Conservation (phyloP, 805 yeast genomes). For the Lachancea nothofagi region DNA sequence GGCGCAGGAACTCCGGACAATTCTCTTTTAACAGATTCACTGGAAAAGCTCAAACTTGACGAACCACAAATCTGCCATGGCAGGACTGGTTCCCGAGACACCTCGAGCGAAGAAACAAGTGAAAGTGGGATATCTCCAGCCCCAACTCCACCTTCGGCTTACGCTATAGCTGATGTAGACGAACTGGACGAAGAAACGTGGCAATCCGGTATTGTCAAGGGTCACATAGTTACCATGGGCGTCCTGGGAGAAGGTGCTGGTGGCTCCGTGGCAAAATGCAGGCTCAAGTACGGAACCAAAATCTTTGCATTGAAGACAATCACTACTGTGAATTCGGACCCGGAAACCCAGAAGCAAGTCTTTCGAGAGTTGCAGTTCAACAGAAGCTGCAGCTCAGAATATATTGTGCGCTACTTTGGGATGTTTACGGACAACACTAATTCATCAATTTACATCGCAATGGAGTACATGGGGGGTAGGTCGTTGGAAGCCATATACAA, state of each 20-base stretch:
- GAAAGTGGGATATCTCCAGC: background rate
- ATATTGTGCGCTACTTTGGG: slow-evolving; percentile 89
- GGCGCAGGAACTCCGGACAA: slow-evolving; percentile 9
- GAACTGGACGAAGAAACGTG: slow-evolving; percentile 71
- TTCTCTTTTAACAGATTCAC: slow-evolving; percentile 6
- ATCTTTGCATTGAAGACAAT: slow-evolving; percentile 75
- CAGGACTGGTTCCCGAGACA: background rate
- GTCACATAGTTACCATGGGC: slow-evolving; percentile 61
- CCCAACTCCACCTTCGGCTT: background rate
- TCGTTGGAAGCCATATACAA: slow-evolving; percentile 89
- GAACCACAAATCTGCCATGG: background rate
- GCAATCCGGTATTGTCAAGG: slow-evolving; percentile 47
- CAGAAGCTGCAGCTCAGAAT: slow-evolving; percentile 71
- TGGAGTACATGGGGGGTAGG: slow-evolving; percentile 96
- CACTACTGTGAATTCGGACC: slow-evolving; percentile 47
- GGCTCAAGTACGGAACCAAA: slow-evolving; percentile 48
- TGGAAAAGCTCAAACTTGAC: slow-evolving; percentile 6
- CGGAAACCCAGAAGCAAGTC: slow-evolving; percentile 84
- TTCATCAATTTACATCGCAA: slow-evolving; percentile 84
- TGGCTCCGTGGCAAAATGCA: slow-evolving; percentile 82
- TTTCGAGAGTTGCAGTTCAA: slow-evolving; percentile 87
- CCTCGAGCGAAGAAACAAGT: background rate
- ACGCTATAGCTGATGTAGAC: slow-evolving; percentile 37
- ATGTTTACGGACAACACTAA: slow-evolving; percentile 73
- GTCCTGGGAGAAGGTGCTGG: slow-evolving; percentile 92